Conservation (phyloP, 352 stramenopile species). For the Globisporangium spinosum region DNA sequence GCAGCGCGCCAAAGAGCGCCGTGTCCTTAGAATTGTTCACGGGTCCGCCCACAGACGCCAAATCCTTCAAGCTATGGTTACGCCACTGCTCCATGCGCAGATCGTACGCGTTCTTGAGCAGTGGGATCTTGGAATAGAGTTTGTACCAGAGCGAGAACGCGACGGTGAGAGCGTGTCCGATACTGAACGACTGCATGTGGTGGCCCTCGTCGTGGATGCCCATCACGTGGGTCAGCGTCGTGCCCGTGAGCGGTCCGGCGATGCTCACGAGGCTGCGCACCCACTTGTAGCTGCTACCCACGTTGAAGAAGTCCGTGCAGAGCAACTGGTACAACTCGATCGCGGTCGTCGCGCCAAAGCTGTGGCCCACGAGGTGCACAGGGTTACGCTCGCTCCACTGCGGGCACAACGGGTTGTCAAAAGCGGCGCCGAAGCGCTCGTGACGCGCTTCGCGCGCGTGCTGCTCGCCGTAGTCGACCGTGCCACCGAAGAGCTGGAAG, state of each 20-base stretch:
- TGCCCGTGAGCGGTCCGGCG: slow-evolving; percentile 50
- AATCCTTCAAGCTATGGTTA: not conserved
- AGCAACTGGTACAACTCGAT: slow-evolving; percentile 74
- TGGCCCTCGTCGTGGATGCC: slow-evolving; percentile 29
- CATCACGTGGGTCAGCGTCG: slow-evolving; percentile 49
- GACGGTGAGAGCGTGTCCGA: slow-evolving; percentile 38
- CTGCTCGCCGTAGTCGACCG: slow-evolving; percentile 57
- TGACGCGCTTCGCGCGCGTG: slow-evolving; percentile 37
- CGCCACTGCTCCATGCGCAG: slow-evolving; percentile 60
- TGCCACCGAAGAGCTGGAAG: slow-evolving; percentile 54
- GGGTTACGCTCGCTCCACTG: slow-evolving; percentile 48
- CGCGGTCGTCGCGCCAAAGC: slow-evolving; percentile 56
- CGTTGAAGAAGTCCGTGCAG: slow-evolving; percentile 47
- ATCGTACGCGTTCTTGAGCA: slow-evolving; percentile 36
- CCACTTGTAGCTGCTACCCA: slow-evolving; percentile 51
- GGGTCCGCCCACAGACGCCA: not conserved
- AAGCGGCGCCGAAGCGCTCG: slow-evolving; percentile 42
- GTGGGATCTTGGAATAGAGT: slow-evolving; percentile 36
- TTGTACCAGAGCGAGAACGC: slow-evolving; percentile 39
- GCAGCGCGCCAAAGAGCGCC: slow-evolving; percentile 2
- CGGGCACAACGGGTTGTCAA: slow-evolving; percentile 26
- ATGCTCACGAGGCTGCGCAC: slow-evolving; percentile 58
- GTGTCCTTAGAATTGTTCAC: slow-evolving; percentile 7
- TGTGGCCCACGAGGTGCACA: slow-evolving; percentile 59
- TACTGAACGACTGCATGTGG: slow-evolving; percentile 28